phyloP scores from a whole-genome alignment of 1,284 basidiomycete species.

The Pseudozyma thailandica region DNA sequence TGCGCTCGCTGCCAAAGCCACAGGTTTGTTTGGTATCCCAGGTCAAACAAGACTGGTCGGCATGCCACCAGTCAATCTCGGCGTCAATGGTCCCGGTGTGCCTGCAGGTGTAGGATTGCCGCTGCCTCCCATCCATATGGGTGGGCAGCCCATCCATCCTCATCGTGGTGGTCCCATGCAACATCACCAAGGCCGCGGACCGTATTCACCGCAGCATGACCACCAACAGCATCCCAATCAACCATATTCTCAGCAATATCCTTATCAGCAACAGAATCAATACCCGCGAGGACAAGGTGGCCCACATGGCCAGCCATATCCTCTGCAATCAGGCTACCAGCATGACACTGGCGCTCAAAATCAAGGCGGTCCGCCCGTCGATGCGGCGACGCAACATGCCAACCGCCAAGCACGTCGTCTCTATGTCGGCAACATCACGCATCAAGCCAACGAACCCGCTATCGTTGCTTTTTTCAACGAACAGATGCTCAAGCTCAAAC shows the following conservation, averaged over 20 bases:
- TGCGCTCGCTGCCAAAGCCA: constrained; percentile 95
- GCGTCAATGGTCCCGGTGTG: constrained; percentile 43
- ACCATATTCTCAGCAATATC: not conserved
- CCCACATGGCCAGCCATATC: constrained; percentile 19
- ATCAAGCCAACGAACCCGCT: constrained; percentile 88
- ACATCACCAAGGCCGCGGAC: constrained; percentile 19
- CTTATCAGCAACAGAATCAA: constrained; percentile 6
- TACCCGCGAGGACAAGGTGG: constrained; percentile 12
- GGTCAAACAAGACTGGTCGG: constrained; percentile 85
- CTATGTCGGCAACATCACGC: constrained; percentile 94
- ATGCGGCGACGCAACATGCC: constrained; percentile 28
- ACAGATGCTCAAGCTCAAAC: constrained; percentile 84
- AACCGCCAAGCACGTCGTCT: constrained; percentile 87
- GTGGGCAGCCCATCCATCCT: constrained; percentile 34
- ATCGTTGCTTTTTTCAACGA: constrained; percentile 91
- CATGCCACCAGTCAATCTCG: constrained; percentile 48
- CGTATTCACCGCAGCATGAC: constrained; percentile 19
- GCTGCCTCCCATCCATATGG: constrained; percentile 78
- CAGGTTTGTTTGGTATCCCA: constrained; percentile 92
- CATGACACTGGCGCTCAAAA: constrained; percentile 10
- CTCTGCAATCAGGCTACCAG: constrained; percentile 7
- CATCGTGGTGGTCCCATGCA: constrained; percentile 27
- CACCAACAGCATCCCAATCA: constrained; percentile 8
- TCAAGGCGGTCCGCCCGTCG: constrained; percentile 17
- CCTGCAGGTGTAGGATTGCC: constrained; percentile 39